These are phyloP conservation scores for Mycosphaerelloides madeirae DNA, from an alignment of 2,329 filamentous ascomycete genomes.

Conservation along the genomic window DNA sequence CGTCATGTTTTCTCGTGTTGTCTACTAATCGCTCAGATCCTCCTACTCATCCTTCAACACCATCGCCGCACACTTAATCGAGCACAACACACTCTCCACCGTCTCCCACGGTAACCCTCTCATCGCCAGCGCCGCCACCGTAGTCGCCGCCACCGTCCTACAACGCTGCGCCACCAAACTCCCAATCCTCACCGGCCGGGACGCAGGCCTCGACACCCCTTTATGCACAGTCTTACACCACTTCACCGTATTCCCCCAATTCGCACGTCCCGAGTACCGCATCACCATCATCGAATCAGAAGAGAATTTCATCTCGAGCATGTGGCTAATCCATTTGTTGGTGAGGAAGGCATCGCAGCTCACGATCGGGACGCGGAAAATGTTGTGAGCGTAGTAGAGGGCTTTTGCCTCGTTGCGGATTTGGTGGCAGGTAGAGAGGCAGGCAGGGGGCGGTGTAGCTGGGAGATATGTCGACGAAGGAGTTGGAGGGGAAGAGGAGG, in stretches of 20 bases:
- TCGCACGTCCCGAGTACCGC: not conserved
- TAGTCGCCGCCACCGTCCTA: no score
- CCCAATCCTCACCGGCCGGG: no score
- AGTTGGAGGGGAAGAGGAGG: not conserved
- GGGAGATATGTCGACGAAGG: no score
- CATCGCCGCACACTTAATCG: no score
- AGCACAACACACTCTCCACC: not conserved
- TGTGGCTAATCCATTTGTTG: not conserved
- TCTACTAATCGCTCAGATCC: no score
- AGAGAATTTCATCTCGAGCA: not conserved
- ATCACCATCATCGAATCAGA: not conserved
- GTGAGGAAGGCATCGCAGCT: not conserved
- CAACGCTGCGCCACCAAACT: no score
- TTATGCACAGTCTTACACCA: not conserved
- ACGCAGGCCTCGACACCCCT: no score
- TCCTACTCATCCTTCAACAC: no score
- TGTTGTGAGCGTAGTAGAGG: slow-evolving; percentile 3
- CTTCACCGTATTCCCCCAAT: not conserved
- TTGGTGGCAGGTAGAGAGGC: not conserved
- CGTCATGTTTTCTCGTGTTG: no score
- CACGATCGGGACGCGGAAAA: not conserved
- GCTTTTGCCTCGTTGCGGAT: not conserved
- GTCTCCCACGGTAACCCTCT: not conserved
- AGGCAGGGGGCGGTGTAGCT: not conserved
- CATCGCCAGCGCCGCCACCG: not conserved